These are phyloP conservation scores for Aspergillus sp. DNA, from an alignment of 2,329 filamentous ascomycete genomes.

Conservation along the genomic window DNA sequence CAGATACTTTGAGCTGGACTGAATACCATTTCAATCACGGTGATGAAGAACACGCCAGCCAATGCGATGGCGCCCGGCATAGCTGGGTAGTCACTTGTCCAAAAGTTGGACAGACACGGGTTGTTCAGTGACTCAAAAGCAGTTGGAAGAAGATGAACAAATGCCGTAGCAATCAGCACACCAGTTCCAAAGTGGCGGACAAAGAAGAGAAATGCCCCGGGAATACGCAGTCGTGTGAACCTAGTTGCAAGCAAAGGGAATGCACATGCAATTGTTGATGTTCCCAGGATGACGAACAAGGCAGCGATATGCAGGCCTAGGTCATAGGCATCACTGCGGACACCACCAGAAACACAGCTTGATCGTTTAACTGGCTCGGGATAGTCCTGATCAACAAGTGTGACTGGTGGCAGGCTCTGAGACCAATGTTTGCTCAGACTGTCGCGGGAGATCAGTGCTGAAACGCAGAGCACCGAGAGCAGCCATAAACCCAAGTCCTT, in stretches of 20 bases:
- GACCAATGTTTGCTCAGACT: too few species aligned
- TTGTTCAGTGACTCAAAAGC: constrained; percentile 51
- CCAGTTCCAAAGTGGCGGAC: constrained; percentile 78
- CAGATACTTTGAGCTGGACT: constrained; percentile 23
- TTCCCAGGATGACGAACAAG: constrained; percentile 59
- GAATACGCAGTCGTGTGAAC: constrained; percentile 57
- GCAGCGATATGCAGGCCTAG: constrained; percentile 64
- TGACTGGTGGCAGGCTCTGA: too few species aligned
- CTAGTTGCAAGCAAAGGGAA: constrained; percentile 66
- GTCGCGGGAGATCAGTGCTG: too few species aligned
- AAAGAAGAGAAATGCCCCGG: constrained; percentile 41
- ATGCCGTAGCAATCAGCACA: constrained; percentile 81
- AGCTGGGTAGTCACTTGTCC: constrained; percentile 47
- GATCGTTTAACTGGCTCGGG: constrained; percentile 14
- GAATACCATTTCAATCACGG: constrained; percentile 59
- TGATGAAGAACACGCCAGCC: constrained; percentile 45
- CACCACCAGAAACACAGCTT: constrained; percentile 26
- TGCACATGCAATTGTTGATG: constrained; percentile 59
- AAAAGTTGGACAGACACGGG: constrained; percentile 56
- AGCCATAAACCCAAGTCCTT: too few species aligned
- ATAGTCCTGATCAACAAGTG: too few species aligned
- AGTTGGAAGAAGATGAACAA: constrained; percentile 72
- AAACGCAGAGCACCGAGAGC: too few species aligned
- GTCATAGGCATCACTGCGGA: constrained; percentile 50
- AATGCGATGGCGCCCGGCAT: constrained; percentile 52